phyloP scores from a whole-genome alignment of 169 alveolate species.

The Plasmodium blacklocki region DNA sequence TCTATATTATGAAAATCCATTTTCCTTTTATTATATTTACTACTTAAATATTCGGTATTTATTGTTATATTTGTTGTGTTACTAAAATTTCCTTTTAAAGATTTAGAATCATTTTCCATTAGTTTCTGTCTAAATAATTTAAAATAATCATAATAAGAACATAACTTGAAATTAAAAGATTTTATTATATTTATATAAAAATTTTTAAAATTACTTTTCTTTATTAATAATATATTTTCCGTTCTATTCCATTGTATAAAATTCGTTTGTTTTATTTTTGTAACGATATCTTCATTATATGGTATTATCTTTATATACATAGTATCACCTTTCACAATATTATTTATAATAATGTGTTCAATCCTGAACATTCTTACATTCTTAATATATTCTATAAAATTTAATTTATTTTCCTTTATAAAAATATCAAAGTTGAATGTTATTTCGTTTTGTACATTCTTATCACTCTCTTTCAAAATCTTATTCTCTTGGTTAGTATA shows the following conservation, averaged over 20 bases:
- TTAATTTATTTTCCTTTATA: slow-evolving; percentile 12
- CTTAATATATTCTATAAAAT: slow-evolving; percentile 31
- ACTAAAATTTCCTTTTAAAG: neutral
- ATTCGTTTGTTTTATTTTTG: slow-evolving; percentile 39
- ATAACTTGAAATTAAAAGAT: slow-evolving; percentile 27
- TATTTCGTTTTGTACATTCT: neutral
- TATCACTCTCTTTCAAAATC: neutral
- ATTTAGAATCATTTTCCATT: slow-evolving; percentile 9
- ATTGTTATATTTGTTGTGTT: slow-evolving; percentile 3
- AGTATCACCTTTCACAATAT: slow-evolving; percentile 19
- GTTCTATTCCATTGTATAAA: slow-evolving; percentile 54
- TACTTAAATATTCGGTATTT: neutral
- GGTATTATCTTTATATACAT: slow-evolving; percentile 51
- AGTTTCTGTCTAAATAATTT: slow-evolving; percentile 28
- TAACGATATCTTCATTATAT: slow-evolving; percentile 37
- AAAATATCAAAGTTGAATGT: slow-evolving; percentile 21
- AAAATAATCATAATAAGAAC: slow-evolving; percentile 54
- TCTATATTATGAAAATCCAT: neutral
- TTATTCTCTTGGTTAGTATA: neutral
- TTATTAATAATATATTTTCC: slow-evolving; percentile 46
- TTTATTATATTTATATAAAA: slow-evolving; percentile 43
- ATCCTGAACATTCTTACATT: slow-evolving; percentile 34
- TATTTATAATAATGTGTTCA: slow-evolving; percentile 57
- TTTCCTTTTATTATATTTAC: slow-evolving; percentile 32
- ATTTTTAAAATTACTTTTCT: slow-evolving; percentile 31